Evolutionary conservation across 805 yeast species (phyloP).

Genomic region (Ogataea degrootiae): DNA sequence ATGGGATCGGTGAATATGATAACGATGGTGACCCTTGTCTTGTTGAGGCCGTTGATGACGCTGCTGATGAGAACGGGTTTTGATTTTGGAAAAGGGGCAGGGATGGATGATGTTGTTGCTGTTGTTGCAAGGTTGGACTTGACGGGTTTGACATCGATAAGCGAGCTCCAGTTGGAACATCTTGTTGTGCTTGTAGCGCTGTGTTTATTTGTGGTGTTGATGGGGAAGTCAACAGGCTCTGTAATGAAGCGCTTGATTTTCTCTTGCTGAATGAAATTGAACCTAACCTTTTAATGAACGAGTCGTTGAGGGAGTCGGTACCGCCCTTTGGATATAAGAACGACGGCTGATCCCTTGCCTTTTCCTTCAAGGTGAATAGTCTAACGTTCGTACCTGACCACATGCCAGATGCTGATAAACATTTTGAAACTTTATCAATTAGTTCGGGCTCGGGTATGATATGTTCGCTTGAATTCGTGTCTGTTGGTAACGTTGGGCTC

Average conservation of each 20-base stretch:
- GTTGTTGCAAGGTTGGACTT: conserved; percentile 1
- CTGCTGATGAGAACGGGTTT: conserved; percentile 8
- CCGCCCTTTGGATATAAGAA: conserved; percentile 37
- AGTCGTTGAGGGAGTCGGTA: conserved; percentile 44
- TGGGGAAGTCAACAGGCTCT: conserved; percentile 13
- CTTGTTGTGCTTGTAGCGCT: conserved; percentile 2
- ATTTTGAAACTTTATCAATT: conserved; percentile 4
- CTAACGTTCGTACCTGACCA: conserved; percentile 43
- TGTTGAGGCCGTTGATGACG: conserved; percentile 1
- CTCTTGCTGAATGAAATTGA: conserved; percentile 32
- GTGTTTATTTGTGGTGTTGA: conserved; percentile 23
- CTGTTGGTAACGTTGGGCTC: conserved; percentile 4
- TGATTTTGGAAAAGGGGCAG: conserved; percentile 8
- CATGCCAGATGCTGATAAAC: conserved; percentile 27
- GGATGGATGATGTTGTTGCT: conserved; percentile 1
- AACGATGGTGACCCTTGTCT: conserved; percentile 5
- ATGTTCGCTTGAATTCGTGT: not conserved
- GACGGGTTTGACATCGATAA: not conserved
- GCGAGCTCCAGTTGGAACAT: not conserved
- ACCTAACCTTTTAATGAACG: conserved; percentile 43
- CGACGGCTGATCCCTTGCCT: conserved; percentile 14
- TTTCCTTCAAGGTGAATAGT: conserved; percentile 35
- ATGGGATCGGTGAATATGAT: conserved; percentile 15
- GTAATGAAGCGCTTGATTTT: conserved; percentile 23
- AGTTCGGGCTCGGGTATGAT: conserved; percentile 4